Percentiles rank a stretch among this genome's conserved stretches.
phyloP scores from a whole-genome alignment of 331 rosid genomes.

The Saraca asoca region DNA sequence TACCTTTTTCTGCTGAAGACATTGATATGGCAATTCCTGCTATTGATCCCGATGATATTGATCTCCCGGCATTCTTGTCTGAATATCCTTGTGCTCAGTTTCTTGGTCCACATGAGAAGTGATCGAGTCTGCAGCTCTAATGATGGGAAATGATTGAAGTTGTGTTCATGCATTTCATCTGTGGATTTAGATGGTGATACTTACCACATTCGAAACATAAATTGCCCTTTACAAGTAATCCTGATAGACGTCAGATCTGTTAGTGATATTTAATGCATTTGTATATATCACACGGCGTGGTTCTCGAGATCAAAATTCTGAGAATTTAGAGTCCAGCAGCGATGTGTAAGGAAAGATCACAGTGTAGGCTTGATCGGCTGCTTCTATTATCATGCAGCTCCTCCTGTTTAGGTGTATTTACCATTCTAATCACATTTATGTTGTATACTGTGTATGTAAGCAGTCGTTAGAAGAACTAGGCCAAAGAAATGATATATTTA shows the following conservation, averaged over 20 bases:
- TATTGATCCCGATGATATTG: conserved; percentile 73
- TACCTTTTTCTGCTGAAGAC: conserved; percentile 95
- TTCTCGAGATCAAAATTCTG: too few relatives aligned
- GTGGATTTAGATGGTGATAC: conserved; percentile 22
- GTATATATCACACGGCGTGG: too few relatives aligned
- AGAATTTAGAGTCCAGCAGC: conserved; percentile 1
- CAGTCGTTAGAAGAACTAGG: conserved; percentile 26
- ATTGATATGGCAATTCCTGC: conserved; percentile 86
- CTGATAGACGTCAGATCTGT: conserved; percentile 27
- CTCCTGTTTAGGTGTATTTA: conserved; percentile 21
- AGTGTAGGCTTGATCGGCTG: conserved; percentile 20
- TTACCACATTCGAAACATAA: conserved; percentile 19
- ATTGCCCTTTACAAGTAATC: conserved; percentile 22
- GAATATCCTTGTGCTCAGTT: conserved; percentile 78
- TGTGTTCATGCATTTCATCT: conserved; percentile 21
- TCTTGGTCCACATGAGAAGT: conserved; percentile 55
- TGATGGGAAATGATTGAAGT: conserved; percentile 26
- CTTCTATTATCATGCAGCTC: conserved; percentile 35
- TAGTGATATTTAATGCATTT: conserved; percentile 2
- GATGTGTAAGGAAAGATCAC: conserved; percentile 33
- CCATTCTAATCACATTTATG: conserved; percentile 9
- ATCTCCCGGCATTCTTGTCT: conserved; percentile 61
- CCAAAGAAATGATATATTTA: conserved; percentile 20
- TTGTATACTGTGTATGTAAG: conserved; percentile 35
- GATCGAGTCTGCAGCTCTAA: conserved; percentile 27